Conservation (phyloP, 176 grass and related monocot species). For the Dendrocalamus sinicus region DNA sequence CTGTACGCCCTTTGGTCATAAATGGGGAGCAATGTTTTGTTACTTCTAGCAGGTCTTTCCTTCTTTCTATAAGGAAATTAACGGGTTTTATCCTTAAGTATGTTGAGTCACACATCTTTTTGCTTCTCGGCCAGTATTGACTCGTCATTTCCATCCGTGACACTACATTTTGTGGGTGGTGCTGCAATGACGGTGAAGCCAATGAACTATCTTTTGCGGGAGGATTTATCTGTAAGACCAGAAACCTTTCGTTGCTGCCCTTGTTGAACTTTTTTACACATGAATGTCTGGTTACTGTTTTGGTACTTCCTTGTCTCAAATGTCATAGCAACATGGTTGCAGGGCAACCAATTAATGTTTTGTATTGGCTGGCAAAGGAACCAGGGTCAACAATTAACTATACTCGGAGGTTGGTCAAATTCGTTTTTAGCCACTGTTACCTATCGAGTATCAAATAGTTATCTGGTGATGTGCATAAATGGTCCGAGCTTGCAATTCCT, state of each 20-base stretch:
- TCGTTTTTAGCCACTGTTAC: too few species aligned
- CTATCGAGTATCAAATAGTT: too few species aligned
- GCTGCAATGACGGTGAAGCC: slow-evolving; percentile 79
- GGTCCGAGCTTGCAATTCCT: background rate
- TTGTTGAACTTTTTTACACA: background rate
- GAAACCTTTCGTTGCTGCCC: slow-evolving; percentile 21
- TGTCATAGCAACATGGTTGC: slow-evolving; percentile 24
- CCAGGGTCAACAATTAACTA: slow-evolving; percentile 73
- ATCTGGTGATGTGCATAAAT: background rate
- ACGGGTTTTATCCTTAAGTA: slow-evolving; percentile 13
- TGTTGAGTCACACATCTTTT: slow-evolving; percentile 23
- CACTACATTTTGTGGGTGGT: slow-evolving; percentile 81
- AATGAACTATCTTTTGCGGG: slow-evolving; percentile 78
- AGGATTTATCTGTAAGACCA: slow-evolving; percentile 24
- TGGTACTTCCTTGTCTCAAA: slow-evolving; percentile 16
- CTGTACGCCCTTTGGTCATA: slow-evolving; percentile 55
- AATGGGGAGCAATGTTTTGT: slow-evolving; percentile 87
- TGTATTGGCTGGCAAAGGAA: slow-evolving; percentile 96
- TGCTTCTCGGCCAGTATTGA: slow-evolving; percentile 62
- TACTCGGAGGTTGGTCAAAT: slow-evolving; percentile 76
- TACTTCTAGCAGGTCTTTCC: slow-evolving; percentile 73
- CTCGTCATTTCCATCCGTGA: slow-evolving; percentile 79
- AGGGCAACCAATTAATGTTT: slow-evolving; percentile 73
- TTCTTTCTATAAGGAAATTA: slow-evolving; percentile 39
- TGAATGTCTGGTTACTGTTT: slow-evolving; percentile 26